Evolutionary conservation across 2,329 filamentous ascomycete species (phyloP).

Genomic region (Venturiaceae sp.): DNA sequence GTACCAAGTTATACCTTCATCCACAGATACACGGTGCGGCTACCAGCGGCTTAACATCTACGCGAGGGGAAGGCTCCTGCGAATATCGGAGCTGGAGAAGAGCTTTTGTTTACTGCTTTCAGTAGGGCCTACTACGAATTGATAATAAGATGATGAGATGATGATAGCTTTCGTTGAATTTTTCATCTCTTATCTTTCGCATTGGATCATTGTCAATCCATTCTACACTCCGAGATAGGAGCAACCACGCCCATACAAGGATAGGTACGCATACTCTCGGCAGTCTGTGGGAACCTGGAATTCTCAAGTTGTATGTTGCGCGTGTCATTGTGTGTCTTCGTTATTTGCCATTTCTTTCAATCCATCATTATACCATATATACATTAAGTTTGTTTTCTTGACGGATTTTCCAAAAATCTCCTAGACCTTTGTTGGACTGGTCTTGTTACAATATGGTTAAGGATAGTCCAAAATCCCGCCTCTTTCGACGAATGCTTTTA

Average conservation of each 20-base stretch:
- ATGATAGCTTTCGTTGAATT: background rate
- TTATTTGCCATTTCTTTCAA: no score
- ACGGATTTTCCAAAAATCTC: no score
- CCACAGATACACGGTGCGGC: no score
- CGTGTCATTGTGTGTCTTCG: no score
- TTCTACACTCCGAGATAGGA: background rate
- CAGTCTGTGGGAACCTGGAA: background rate
- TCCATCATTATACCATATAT: no score
- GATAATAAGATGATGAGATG: no score
- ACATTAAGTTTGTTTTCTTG: no score
- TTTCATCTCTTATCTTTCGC: background rate
- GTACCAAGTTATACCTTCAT: no score
- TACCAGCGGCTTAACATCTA: background rate
- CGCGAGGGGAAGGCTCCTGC: background rate
- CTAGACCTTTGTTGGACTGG: no score
- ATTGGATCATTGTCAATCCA: background rate
- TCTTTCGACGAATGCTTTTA: no score
- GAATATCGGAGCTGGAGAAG: background rate
- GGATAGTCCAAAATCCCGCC: no score
- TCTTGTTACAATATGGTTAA: no score
- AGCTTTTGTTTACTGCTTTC: background rate
- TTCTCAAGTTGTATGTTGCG: background rate
- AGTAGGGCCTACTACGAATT: background rate
- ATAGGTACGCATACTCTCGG: background rate
- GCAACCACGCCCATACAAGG: background rate